Evolutionary conservation across 176 grass and related monocot species (phyloP), one percentile per base, ranked within the genome.

Genomic region (Zea mays): DNA sequence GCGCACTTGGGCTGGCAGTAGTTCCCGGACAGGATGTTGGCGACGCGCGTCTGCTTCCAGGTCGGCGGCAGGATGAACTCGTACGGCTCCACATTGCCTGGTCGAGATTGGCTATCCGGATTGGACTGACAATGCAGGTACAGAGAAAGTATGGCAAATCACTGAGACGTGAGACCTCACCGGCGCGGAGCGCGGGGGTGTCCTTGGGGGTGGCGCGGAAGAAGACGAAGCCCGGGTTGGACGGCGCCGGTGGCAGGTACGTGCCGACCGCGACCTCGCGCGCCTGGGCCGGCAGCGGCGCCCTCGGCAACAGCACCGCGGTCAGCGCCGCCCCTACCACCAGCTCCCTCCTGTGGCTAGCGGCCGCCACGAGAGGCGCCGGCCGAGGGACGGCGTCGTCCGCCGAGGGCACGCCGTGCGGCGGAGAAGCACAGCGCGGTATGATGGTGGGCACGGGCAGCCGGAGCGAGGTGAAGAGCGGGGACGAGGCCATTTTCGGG

Each of bases 1-100:
- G 95, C 91, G 44, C 91, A 98, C 77, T 98, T 98, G 64, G 91
- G 95, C 71, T 98, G 95, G 87, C 95, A 98, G 82, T 98, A 98
- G 67, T 92, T 98, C 40, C 95, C 95, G 5, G 95, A 98, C 55
- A 98, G 87, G 79, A 94, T 94, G 85, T 98, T 98, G 63, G 95
- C 91, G 13, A 98, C 84, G 12, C 95, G 76, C 56, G 83, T 71
- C 82, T 98, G 95, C 73, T 98, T 98, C 91, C 95, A 98, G 6
- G 87, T 90, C 34, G 89, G 95, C 43, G 91, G 95, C 19, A 98
- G 85, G 10, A 98, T 56, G 76, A 98, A 98, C 86, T 94, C 79
- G 83, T 98, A 98, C 0, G 95, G 95, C 36, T 94, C 59, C 70
- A 94, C 95, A 87, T 98, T 98, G 65, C 95, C 95, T 98, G 27